Percentiles rank a stretch among this genome's conserved stretches.
phyloP scores from a whole-genome alignment of 257 asterid species.

The Catharanthus roseus region DNA sequence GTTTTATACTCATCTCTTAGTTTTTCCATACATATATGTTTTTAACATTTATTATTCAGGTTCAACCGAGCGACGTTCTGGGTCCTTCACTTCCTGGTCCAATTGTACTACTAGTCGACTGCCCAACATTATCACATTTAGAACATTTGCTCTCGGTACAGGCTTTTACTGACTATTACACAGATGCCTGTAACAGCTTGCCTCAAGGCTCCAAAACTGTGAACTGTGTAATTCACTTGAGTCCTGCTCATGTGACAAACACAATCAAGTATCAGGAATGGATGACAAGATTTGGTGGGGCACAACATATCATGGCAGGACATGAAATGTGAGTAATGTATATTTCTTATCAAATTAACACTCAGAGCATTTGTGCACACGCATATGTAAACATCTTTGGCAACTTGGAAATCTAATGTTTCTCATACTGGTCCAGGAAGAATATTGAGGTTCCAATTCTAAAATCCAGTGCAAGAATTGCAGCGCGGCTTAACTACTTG shows the following conservation, averaged over 20 bases:
- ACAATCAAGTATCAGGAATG: constrained; percentile 57
- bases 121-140: constrained; percentile 74
- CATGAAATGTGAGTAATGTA: constrained; percentile 64
- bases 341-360: neutral
- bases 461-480: constrained; percentile 75
- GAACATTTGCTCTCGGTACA: constrained; percentile 39
- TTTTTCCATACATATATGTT: constrained; percentile 11
- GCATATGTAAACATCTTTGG: neutral
- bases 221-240: constrained; percentile 77
- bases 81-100: constrained; percentile 94
- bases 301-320: constrained; percentile 97
- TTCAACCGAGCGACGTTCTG: constrained; percentile 82
- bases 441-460: constrained; percentile 85
- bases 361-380: neutral
- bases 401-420: constrained; percentile 14
- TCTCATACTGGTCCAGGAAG: constrained; percentile 47
- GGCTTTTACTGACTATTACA: constrained; percentile 51
- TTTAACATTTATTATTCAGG: constrained; percentile 39
- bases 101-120: constrained; percentile 72
- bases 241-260: constrained; percentile 52
- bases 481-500: constrained; percentile 76
- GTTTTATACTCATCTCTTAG: constrained; percentile 5
- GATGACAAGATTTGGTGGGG: constrained; percentile 82
- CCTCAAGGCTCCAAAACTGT: constrained; percentile 55
- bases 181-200: constrained; percentile 33